phyloP scores from a whole-genome alignment of 352 stramenopile species.

The Pythium monospermum region DNA sequence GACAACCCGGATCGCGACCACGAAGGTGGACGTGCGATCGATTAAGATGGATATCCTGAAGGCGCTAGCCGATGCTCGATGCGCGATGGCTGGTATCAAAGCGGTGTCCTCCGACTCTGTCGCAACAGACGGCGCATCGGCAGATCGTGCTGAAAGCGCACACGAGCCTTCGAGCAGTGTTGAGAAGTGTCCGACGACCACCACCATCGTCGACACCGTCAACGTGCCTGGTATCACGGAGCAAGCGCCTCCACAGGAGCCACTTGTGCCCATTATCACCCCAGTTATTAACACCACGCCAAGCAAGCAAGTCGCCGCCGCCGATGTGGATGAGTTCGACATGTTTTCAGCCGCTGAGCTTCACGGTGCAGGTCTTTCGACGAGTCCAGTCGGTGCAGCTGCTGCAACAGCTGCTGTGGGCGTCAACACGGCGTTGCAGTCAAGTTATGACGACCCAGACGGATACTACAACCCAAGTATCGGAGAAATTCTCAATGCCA shows the following conservation, averaged over 20 bases:
- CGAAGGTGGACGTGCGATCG: conserved; percentile 50
- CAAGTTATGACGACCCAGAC: conserved; percentile 96
- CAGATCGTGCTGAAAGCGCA: background rate
- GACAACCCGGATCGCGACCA: background rate
- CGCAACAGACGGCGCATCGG: background rate
- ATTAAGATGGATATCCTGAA: conserved; percentile 84
- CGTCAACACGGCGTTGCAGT: conserved; percentile 44
- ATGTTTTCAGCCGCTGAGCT: conserved; percentile 84
- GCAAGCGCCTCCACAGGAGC: background rate
- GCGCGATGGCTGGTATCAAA: conserved; percentile 71
- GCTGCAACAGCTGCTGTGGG: conserved; percentile 25
- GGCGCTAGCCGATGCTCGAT: conserved; percentile 65
- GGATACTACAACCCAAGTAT: conserved; percentile 97
- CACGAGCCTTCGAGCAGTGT: no score
- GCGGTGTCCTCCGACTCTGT: no score
- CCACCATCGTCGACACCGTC: background rate
- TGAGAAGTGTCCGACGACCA: background rate
- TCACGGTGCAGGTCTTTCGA: conserved; percentile 29
- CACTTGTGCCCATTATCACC: background rate
- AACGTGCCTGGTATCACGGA: conserved; percentile 6
- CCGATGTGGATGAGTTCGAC: conserved; percentile 70
- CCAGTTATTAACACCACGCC: background rate
- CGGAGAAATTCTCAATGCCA: conserved; percentile 89
- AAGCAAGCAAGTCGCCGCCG: conserved; percentile 9
- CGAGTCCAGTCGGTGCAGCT: conserved; percentile 22